Base-by-base conservation (phyloP, 495 filamentous ascomycete species). In the Eremomyces bilateralis region DNA sequence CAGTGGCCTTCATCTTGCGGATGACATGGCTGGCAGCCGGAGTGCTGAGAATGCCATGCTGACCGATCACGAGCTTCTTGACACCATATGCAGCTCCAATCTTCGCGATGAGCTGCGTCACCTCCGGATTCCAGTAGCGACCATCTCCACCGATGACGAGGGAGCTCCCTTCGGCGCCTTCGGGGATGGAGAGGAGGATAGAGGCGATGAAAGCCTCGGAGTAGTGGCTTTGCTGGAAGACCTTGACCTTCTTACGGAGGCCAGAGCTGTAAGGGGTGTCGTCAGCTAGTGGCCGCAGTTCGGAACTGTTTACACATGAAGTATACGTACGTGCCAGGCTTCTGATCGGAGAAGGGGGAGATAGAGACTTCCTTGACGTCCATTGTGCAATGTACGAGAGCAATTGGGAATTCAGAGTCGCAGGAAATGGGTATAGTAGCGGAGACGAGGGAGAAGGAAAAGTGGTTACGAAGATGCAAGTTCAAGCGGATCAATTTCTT, bases 121-220 rank as follows among this genome's bases (percentile, higher is more conserved):
- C 84, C 51, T 94, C 88, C 29, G 81, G 72, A 61, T 97, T 97
- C 69, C 79, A 94, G 67, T 73, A 95, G 37, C 88, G 80, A 40
- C 88, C 88, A 65, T 97, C 88, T 47, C 88, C 88, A 48, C 83
- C 88, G 58, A 97, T 92, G 56, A 97, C 88, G 42, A 95, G 72
- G 61, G 81, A 85, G 27, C 80, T 64, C 41, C 65, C 82, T 50
- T 92, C 61, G 37, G 59, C 83, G 41, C 88, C 90, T 57, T 97
- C 88, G 27, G 88, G 88, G 48, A 97, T 97, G 33, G 90, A 88
- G 40, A 88, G 71, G 47, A 97, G 67, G 51, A 92, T 84, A 56
- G 78, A 81, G 34, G 88, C 69, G 43, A 97, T 64, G 54, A 97
- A 97, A 36, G 85, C 72, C 55, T 97, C 90, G 59, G 78, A 80